phyloP scores from a whole-genome alignment of 225 moss, liverwort and hornwort genomes.

The Sphagnum contortum region DNA sequence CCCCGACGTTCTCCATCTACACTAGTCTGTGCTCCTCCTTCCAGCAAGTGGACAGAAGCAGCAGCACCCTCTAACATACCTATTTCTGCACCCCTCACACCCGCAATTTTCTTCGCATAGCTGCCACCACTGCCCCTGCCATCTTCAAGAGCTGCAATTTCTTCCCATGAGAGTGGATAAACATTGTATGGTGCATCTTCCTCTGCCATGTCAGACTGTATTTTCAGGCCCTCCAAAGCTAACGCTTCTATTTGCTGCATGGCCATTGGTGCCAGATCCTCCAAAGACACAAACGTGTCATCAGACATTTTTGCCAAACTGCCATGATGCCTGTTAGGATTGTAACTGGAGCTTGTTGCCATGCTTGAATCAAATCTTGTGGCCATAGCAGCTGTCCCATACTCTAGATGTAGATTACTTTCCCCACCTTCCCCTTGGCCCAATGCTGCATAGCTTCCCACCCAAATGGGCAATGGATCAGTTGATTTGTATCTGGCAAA shows the following conservation, averaged over 20 bases:
- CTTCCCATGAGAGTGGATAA: conserved; percentile 40
- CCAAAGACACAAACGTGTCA: conserved; percentile 43
- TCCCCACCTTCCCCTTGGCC: background rate
- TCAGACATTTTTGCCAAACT: conserved; percentile 20
- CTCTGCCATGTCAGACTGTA: conserved; percentile 63
- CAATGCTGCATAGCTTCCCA: conserved; percentile 2
- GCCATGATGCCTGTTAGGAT: conserved; percentile 17
- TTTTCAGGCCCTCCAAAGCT: conserved; percentile 73
- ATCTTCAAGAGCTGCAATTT: conserved; percentile 9
- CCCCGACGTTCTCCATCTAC: conserved; percentile 98
- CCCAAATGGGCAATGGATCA: no score
- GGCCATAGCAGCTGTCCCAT: background rate
- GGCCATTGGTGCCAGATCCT: conserved; percentile 70
- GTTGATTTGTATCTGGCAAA: no score
- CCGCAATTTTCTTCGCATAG: no score
- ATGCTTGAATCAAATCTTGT: conserved; percentile 7
- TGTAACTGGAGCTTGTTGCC: conserved; percentile 12
- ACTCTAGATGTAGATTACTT: background rate
- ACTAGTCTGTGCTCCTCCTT: conserved; percentile 23
- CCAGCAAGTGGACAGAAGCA: conserved; percentile 21
- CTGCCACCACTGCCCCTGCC: conserved; percentile 16
- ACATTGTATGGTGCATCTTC: conserved; percentile 53
- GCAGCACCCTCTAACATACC: conserved; percentile 34
- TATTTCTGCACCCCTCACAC: no score
- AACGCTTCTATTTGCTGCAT: conserved; percentile 82